Conservation (phyloP, 1,139 yeast species). For the Candida tropicalis region DNA sequence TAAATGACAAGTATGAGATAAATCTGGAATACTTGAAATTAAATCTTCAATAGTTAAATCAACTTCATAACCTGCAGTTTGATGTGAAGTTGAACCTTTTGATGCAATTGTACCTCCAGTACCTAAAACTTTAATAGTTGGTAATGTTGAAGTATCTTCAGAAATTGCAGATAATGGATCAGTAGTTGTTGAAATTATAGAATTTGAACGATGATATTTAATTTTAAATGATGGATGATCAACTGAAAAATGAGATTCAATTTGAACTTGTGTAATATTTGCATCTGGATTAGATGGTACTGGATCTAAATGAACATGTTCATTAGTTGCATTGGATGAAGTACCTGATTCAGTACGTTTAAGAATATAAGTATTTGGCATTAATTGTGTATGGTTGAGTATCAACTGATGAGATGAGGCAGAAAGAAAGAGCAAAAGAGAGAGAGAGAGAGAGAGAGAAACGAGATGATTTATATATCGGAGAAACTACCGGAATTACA, state of each 20-base stretch:
- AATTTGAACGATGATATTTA: slow-evolving; percentile 20
- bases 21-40: slow-evolving; percentile 60
- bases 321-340: background rate
- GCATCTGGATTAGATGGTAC: background rate
- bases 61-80: slow-evolving; percentile 70
- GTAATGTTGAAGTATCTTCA: slow-evolving; percentile 24
- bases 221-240: slow-evolving; percentile 16
- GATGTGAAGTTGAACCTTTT: slow-evolving; percentile 55
- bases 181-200: slow-evolving; percentile 13
- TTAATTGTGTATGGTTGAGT: too few species aligned
- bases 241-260: slow-evolving; percentile 2
- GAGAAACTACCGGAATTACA: too few species aligned
- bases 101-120: slow-evolving; percentile 80
- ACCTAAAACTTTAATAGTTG: slow-evolving; percentile 60
- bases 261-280: slow-evolving; percentile 4
- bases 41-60: slow-evolving; percentile 68
- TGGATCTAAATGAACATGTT: background rate
- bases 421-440: background rate
- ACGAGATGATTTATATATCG: background rate
- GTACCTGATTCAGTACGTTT: background rate
- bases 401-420: too few species aligned
- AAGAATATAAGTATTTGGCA: slow-evolving; percentile 2
- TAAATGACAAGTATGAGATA: slow-evolving; percentile 56
- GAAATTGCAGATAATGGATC: slow-evolving; percentile 4
- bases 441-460: too few species aligned